These are phyloP conservation scores for Stephania yunnanensis DNA, from an alignment of 164 flowering plant genomes.

Conservation along the genomic window DNA sequence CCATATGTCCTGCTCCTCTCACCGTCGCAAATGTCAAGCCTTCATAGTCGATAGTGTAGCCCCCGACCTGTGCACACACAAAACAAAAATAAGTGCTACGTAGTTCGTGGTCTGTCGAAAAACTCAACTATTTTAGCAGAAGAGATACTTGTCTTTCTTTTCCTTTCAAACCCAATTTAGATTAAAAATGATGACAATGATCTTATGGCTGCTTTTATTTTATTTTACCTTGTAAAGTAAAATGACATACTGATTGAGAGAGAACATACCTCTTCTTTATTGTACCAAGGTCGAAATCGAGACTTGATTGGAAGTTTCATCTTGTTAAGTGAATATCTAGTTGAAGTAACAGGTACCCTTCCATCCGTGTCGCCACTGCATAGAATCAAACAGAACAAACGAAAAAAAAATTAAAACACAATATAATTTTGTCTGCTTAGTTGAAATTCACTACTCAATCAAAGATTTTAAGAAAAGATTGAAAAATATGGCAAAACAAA, in stretches of 20 bases:
- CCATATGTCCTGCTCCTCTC: slow-evolving; percentile 86
- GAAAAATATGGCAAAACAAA: background rate
- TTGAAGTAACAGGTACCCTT: slow-evolving; percentile 66
- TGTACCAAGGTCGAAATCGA: slow-evolving; percentile 57
- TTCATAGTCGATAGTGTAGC: slow-evolving; percentile 9
- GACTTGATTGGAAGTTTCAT: slow-evolving; percentile 44
- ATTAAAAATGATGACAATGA: too few species aligned
- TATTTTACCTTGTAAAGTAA: background rate
- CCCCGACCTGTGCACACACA: slow-evolving; percentile 14
- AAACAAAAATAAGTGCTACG: background rate
- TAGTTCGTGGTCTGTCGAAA: too few species aligned
- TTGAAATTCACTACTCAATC: too few species aligned
- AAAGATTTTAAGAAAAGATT: background rate
- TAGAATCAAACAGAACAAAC: background rate
- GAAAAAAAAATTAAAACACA: background rate
- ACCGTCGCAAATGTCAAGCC: slow-evolving; percentile 67
- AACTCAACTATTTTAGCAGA: too few species aligned
- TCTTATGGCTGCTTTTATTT: too few species aligned
- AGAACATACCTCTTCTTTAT: slow-evolving; percentile 28
- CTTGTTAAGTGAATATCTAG: slow-evolving; percentile 41
- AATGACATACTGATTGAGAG: background rate
- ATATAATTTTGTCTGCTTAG: too few species aligned
- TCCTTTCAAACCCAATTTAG: background rate
- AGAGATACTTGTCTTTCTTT: too few species aligned
- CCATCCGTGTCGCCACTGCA: slow-evolving; percentile 82